A percentile compares a stretch with the other conserved stretches of the same genome.
phyloP scores from a whole-genome alignment of 2,329 filamentous ascomycete genomes.

The Colletotrichum trifolii region DNA sequence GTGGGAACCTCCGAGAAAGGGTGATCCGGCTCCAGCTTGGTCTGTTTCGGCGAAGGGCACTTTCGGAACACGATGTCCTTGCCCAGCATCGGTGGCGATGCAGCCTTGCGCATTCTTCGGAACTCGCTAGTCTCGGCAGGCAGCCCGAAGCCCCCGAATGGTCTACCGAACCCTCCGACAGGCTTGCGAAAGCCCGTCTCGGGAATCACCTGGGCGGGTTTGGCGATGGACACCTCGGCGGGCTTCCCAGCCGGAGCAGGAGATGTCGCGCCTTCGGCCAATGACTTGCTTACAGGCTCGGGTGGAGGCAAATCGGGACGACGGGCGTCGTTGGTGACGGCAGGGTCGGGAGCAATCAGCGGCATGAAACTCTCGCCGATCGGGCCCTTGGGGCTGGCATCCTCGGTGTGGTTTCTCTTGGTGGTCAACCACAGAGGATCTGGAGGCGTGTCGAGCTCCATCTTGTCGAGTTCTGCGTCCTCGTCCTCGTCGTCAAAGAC shows the following conservation, averaged over 20 bases:
- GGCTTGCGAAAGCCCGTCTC: slow-evolving; percentile 54
- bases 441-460: slow-evolving; percentile 53
- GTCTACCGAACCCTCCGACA: slow-evolving; percentile 53
- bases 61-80: slow-evolving; percentile 81
- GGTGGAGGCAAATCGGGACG: slow-evolving; percentile 24
- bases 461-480: slow-evolving; percentile 51
- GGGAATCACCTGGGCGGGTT: slow-evolving; percentile 49
- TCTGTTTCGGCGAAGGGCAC: slow-evolving; percentile 85
- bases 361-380: slow-evolving; percentile 38
- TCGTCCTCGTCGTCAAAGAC: slow-evolving; percentile 41
- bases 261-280: slow-evolving; percentile 23
- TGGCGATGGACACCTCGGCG: slow-evolving; percentile 38
- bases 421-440: slow-evolving; percentile 56
- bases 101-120: slow-evolving; percentile 61
- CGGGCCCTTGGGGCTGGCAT: slow-evolving; percentile 17
- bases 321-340: slow-evolving; percentile 15
- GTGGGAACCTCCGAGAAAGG: slow-evolving; percentile 61
- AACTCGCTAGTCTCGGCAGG: slow-evolving; percentile 50
- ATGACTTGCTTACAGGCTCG: slow-evolving; percentile 15
- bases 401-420: slow-evolving; percentile 41
- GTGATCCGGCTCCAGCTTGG: slow-evolving; percentile 84
- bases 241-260: slow-evolving; percentile 14
- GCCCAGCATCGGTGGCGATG: slow-evolving; percentile 89
- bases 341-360: slow-evolving; percentile 21
- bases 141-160: slow-evolving; percentile 52